Evolutionary conservation across 768 basidiomycete species (phyloP), one percentile per base, ranked within the genome.

Genomic region (Postia placenta): DNA sequence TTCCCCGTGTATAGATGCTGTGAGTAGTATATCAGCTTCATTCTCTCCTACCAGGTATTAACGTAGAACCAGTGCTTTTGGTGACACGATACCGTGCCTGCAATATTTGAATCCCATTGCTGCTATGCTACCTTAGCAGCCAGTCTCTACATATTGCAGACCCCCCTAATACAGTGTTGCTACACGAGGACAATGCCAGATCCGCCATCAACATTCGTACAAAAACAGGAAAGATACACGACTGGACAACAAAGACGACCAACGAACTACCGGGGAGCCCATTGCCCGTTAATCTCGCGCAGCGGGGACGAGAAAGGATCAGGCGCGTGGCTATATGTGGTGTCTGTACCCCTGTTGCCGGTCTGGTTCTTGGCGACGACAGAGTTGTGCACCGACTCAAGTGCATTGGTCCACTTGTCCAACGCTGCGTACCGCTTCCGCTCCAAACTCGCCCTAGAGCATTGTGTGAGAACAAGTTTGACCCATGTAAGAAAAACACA

Each of bases 391-490:
- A 94, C 80, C 15, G 75, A 69, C 52, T 88, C 83, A 11, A 94
- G 69, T n/a, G 87, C 82, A 44, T 81, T 78, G 2, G 88, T 83
- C 92, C 92, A 94, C 58, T 81, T 83, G 52, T 79, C 78, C 41
- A 94, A 70, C 11, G 92, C 87, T 37, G 76, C 71, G 57, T 94
- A 93, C 25, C 92, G 82, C 59, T 84, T 85, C 71, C 85, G 89
- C 65, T 93, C 92, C 45, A 94, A 72, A 58, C 81, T 87, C 76
- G 92, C 87, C 55, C 91, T 93, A 38, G 46, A 24, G 33, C 2
- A 30, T 45, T 41, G 61, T 57, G 41, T 36, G 15, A 33, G 9
- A 15, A 7, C 30, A 33, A 33, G 30, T 15, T 33, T 7, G 15
- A 7, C 9, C 30, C 9, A 39, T 23, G 41, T 50, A 37, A 9